Conservation (phyloP, 139 green algal genomes). For the Choricystis sp. region DNA sequence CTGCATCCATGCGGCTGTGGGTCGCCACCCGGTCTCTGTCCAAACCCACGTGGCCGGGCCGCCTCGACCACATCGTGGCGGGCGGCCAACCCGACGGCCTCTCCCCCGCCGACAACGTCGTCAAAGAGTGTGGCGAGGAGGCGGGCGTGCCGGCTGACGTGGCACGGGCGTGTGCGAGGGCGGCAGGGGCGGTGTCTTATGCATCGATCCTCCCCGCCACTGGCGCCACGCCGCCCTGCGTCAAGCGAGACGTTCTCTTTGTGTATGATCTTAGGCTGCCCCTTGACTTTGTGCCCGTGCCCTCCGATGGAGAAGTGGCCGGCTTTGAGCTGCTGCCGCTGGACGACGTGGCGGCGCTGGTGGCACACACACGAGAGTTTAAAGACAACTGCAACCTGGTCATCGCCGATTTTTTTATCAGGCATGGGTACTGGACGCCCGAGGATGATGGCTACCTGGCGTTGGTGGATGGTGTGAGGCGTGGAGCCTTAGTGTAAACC, state of each 20-base stretch:
- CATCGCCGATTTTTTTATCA: slow-evolving; percentile 47
- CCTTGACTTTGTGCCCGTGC: slow-evolving; percentile 53
- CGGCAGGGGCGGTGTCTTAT: slow-evolving; percentile 38
- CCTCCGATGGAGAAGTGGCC: slow-evolving; percentile 61
- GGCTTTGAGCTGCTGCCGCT: slow-evolving; percentile 58
- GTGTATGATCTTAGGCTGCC: slow-evolving; percentile 75
- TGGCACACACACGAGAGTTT: slow-evolving; percentile 41
- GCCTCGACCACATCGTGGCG: slow-evolving; percentile 89
- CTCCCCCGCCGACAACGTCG: slow-evolving; percentile 56
- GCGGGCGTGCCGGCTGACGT: slow-evolving; percentile 61
- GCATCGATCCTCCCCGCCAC: slow-evolving; percentile 4
- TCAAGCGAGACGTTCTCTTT: slow-evolving; percentile 77
- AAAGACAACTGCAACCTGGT: slow-evolving; percentile 91
- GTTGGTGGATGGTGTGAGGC: not conserved
- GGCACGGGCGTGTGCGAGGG: slow-evolving; percentile 23
- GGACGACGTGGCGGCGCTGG: slow-evolving; percentile 33
- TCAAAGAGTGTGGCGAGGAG: slow-evolving; percentile 93
- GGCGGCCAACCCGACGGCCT: slow-evolving; percentile 70
- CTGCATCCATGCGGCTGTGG: slow-evolving; percentile 61
- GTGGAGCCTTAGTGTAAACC: not conserved
- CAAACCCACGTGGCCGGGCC: slow-evolving; percentile 84
- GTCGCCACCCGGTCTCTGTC: slow-evolving; percentile 47
- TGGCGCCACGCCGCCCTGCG: slow-evolving; percentile 13
- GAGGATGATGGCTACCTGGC: not conserved
- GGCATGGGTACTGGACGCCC: not conserved